Conservation (phyloP, 2,329 filamentous ascomycete species). For the Cladosporium sp. region DNA sequence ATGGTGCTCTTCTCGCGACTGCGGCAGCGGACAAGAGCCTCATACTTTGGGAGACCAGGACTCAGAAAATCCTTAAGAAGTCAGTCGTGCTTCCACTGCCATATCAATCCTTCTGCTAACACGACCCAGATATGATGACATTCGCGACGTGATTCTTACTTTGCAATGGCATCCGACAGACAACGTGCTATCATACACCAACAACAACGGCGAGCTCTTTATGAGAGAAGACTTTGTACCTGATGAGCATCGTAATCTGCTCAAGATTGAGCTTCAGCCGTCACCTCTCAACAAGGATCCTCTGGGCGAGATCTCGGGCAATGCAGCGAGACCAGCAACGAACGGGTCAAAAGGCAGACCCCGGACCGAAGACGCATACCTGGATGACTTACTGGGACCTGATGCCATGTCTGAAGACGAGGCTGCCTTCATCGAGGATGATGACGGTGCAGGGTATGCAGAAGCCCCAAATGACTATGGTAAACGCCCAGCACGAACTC, state of each 20-base stretch:
- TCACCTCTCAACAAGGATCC: conserved; percentile 86
- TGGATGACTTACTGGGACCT: conserved; percentile 78
- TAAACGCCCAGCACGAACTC: conserved; percentile 53
- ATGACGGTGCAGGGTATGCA: conserved; percentile 89
- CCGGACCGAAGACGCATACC: conserved; percentile 58
- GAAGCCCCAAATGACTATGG: conserved; percentile 63
- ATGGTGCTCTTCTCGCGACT: conserved; percentile 79
- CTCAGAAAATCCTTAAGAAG: conserved; percentile 75
- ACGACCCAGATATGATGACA: conserved; percentile 61
- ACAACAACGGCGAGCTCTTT: conserved; percentile 87
- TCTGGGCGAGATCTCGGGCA: conserved; percentile 66
- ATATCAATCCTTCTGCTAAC: not conserved
- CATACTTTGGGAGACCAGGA: conserved; percentile 84
- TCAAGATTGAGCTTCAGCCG: conserved; percentile 62
- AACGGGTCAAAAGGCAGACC: conserved; percentile 52
- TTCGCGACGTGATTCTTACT: conserved; percentile 72
- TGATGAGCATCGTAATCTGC: conserved; percentile 48
- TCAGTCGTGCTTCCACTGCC: conserved; percentile 24
- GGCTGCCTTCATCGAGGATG: conserved; percentile 89
- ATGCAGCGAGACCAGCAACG: conserved; percentile 56
- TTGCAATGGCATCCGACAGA: conserved; percentile 87
- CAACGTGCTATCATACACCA: conserved; percentile 89
- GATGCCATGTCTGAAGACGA: conserved; percentile 59
- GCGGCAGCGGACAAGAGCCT: conserved; percentile 62
- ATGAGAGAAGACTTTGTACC: conserved; percentile 73